Base-by-base conservation (phyloP, 331 rosid genomes). In the Cydonia oblonga region DNA sequence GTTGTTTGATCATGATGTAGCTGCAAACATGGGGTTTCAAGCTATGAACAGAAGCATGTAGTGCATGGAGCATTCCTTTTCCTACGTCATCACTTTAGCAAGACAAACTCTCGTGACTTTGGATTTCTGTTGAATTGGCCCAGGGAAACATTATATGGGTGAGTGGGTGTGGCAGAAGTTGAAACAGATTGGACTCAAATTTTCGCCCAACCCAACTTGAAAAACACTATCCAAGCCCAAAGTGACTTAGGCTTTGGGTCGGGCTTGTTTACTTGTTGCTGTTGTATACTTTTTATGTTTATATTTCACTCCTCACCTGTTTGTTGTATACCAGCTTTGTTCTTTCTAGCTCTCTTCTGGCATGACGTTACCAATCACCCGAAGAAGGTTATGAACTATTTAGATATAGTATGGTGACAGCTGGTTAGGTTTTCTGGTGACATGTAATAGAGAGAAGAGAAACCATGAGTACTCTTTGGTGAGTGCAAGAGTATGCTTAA, bases 1-100 rank as follows among this genome's bases (percentile, higher is more conserved):
- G 92, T 67, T 51, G 23, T 24, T 75, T 53, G 62, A 80, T 70
- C 51, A 69, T 62, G 42, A 44, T 70, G 33, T 16, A 22, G 24
- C 28, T 56, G 24, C 28, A 56, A 56, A 61, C 66, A 61, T 28
- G 66, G 42, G 40, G 66, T 61, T 29, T 20, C 68, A n/a, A 33
- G 8, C 10, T 64, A 64, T 64, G 42, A 23, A 58, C 40, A 49
- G 54, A 14, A 28, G 35, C 35, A 61, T 7, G 33, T 5, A n/a
- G 54, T 6, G 1, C 20, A 22, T 57, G 23, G 53, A 49, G 54
- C 71, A 62, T 63, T 58, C 53, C 64, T 30, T 67, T 2, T n/a
- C 66, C 23, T 0, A 26, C 26, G 64, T 25, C 66, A 61, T 61
- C 23, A 61, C 40, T 28, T 3, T 28, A 4, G 40, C 66, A 28